phyloP scores from a whole-genome alignment of 208 protist genomes.

The Kentomonas sorsogonicus region DNA sequence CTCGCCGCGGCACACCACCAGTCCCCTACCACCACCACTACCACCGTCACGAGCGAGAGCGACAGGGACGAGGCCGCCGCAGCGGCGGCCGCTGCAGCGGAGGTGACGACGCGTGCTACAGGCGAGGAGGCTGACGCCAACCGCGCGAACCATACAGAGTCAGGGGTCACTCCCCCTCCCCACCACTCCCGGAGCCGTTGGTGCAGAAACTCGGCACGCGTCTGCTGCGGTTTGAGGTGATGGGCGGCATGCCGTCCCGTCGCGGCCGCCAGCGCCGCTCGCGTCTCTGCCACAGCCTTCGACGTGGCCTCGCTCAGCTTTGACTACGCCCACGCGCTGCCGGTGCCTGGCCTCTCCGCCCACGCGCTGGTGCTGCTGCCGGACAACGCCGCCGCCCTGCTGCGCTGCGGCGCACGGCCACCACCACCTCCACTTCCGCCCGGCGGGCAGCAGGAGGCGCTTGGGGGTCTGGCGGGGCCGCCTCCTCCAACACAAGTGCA shows the following conservation, averaged over 20 bases:
- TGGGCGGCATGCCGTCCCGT: slow-evolving; percentile 40
- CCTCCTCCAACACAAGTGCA: no score
- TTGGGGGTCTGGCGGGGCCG: no score
- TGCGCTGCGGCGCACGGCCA: background rate
- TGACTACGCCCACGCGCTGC: slow-evolving; percentile 32
- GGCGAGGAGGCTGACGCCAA: no score
- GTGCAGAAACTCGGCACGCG: no score
- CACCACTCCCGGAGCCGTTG: no score
- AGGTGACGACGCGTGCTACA: no score
- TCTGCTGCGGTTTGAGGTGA: slow-evolving; percentile 34
- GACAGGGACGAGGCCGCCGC: no score
- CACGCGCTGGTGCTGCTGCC: slow-evolving; percentile 28
- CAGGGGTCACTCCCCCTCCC: no score
- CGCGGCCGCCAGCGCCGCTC: slow-evolving; percentile 36
- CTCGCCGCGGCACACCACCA: no score
- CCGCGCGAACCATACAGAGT: no score
- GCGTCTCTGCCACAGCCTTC: slow-evolving; percentile 38
- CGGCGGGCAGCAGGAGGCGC: background rate
- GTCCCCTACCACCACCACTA: background rate
- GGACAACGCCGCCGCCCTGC: background rate
- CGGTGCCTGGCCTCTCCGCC: slow-evolving; percentile 36
- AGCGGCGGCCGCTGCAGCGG: no score
- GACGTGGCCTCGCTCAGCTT: slow-evolving; percentile 24
- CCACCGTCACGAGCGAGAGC: background rate
- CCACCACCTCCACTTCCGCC: no score